These are phyloP conservation scores for Pestalotiopsis sp. DNA, from an alignment of 2,329 filamentous ascomycete species.

Conservation along the genomic window DNA sequence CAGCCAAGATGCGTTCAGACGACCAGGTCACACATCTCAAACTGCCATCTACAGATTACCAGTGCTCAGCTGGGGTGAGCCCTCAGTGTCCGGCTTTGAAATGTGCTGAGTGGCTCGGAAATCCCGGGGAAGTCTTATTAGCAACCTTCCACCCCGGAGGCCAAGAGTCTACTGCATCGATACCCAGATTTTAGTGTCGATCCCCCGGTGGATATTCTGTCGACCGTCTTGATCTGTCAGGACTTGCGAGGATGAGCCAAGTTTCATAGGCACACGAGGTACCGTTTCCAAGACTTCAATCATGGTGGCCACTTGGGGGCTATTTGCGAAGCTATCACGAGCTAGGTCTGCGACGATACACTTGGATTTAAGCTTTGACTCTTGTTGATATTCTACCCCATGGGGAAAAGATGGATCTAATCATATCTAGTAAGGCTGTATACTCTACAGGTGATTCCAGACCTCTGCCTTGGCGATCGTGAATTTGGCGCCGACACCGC, in stretches of 20 bases:
- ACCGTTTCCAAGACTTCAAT: no score
- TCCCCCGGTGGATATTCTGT: background rate
- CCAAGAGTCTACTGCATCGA: background rate
- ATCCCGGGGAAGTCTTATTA: background rate
- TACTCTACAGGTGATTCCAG: constrained; percentile 11
- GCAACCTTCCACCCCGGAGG: background rate
- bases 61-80: background rate
- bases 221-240: background rate
- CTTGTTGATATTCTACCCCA: background rate
- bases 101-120: background rate
- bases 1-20: background rate
- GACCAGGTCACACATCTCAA: background rate
- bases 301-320: no score
- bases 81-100: background rate
- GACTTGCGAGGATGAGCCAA: no score
- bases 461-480: background rate
- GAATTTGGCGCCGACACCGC: background rate
- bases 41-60: no score
- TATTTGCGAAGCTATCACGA: no score
- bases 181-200: background rate
- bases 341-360: no score
- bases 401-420: background rate
- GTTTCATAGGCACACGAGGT: no score
- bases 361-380: no score
- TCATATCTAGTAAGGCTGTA: background rate